Conservation (phyloP, 371 early-diverging fungal genomes). For the Apophysomyces ossiformis region DNA sequence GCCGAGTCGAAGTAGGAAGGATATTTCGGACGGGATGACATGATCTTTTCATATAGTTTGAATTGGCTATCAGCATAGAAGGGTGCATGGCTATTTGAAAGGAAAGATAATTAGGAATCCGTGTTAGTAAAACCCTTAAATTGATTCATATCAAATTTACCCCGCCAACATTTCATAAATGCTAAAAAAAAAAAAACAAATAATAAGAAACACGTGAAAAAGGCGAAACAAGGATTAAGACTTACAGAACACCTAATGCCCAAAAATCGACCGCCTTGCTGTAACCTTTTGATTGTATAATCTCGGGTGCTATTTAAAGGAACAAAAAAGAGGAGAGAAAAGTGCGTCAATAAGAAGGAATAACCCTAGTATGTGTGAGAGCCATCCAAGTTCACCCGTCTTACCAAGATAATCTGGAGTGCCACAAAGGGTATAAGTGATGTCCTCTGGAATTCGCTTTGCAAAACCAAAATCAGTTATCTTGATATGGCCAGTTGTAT, state of each 20-base stretch:
- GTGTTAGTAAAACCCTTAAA: too few relatives aligned
- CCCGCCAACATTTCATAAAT: slow-evolving; percentile 96
- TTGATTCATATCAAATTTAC: slow-evolving; percentile 21
- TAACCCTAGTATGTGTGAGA: background rate
- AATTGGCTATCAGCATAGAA: slow-evolving; percentile 92
- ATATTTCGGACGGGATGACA: slow-evolving; percentile 80
- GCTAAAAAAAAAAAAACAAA: background rate
- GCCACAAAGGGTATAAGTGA: slow-evolving; percentile 93
- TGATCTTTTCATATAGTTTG: slow-evolving; percentile 91
- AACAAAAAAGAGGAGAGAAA: background rate
- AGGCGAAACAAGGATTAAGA: background rate
- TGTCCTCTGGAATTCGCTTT: slow-evolving; percentile 46
- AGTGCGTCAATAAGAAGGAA: background rate
- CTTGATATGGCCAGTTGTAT: slow-evolving; percentile 82
- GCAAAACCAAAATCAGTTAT: slow-evolving; percentile 95
- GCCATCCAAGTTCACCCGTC: background rate
- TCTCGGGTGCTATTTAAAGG: slow-evolving; percentile 83
- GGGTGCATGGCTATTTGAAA: slow-evolving; percentile 71
- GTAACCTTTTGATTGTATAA: slow-evolving; percentile 95
- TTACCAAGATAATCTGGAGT: slow-evolving; percentile 91
- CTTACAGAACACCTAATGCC: slow-evolving; percentile 89
- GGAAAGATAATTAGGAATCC: slow-evolving; percentile 3
- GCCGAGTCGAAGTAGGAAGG: slow-evolving; percentile 83
- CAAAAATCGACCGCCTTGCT: slow-evolving; percentile 97
- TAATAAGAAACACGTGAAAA: background rate